A percentile compares a stretch with the other conserved stretches of the same genome.
Conservation (phyloP, 768 basidiomycete species). For the Suillus tomentosus region DNA sequence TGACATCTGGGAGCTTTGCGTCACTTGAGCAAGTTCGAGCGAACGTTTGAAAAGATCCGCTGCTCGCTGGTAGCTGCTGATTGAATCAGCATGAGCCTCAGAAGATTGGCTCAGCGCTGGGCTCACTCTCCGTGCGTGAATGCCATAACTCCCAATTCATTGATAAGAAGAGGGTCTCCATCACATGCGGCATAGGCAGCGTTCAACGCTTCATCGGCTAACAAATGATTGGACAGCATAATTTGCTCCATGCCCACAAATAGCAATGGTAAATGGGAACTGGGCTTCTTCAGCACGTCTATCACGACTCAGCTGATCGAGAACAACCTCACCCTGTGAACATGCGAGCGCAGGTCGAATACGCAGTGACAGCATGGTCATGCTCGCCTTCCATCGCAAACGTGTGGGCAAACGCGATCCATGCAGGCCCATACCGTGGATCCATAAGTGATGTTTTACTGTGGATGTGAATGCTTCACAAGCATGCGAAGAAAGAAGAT, state of each 20-base stretch:
- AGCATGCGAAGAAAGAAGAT: background rate
- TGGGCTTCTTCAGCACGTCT: slow-evolving; percentile 35
- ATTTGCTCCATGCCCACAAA: slow-evolving; percentile 99
- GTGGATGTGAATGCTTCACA: slow-evolving; percentile 13
- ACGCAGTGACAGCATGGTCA: slow-evolving; percentile 97
- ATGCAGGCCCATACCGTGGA: slow-evolving; percentile 92
- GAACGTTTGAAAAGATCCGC: slow-evolving; percentile 71
- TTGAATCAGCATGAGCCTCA: slow-evolving; percentile 7
- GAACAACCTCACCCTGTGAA: slow-evolving; percentile 78
- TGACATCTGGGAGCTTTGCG: slow-evolving; percentile 79
- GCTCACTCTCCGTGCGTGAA: slow-evolving; percentile 84
- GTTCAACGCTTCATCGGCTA: slow-evolving; percentile 87
- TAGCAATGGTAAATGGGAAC: slow-evolving; percentile 93
- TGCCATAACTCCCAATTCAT: slow-evolving; percentile 92
- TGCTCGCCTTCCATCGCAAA: slow-evolving; percentile 98
- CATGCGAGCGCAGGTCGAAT: slow-evolving; percentile 94
- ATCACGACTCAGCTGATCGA: background rate
- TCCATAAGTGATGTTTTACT: slow-evolving; percentile 98
- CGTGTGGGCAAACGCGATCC: slow-evolving; percentile 97
- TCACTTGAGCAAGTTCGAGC: slow-evolving; percentile 78
- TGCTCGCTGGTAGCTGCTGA: slow-evolving; percentile 69
- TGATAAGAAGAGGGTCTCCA: slow-evolving; percentile 85
- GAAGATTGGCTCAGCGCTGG: background rate
- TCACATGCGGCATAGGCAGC: slow-evolving; percentile 83
- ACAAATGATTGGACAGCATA: slow-evolving; percentile 73